Evolutionary conservation across 2,329 filamentous ascomycete species (phyloP).

Genomic region (Ophiostoma novo-ulmi): DNA sequence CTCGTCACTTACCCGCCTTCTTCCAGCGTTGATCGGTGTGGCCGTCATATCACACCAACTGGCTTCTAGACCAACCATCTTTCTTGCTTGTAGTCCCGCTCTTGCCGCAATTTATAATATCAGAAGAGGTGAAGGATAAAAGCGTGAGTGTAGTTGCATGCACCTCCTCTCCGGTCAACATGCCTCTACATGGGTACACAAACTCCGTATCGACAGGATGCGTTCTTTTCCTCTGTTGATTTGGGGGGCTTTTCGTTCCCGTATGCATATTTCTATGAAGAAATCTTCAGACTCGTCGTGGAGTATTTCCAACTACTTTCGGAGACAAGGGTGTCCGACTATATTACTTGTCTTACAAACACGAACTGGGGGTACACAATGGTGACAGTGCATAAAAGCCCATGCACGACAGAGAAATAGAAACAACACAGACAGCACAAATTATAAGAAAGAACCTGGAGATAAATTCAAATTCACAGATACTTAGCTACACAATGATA

Average conservation of each 20-base stretch:
- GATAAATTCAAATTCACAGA: background rate
- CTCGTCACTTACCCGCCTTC: background rate
- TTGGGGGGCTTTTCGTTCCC: background rate
- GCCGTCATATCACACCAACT: background rate
- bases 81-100: background rate
- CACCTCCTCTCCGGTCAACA: background rate
- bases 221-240: background rate
- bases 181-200: background rate
- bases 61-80: background rate
- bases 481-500: background rate
- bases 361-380: slow-evolving; percentile 1
- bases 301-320: background rate
- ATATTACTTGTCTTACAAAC: background rate
- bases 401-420: slow-evolving; percentile 6
- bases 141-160: background rate
- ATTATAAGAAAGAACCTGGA: background rate
- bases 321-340: background rate
- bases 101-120: background rate
- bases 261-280: background rate
- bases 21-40: background rate
- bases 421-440: background rate
- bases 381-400: slow-evolving; percentile 9
- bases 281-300: background rate
- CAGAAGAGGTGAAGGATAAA: background rate
- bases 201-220: background rate